phyloP scores from a whole-genome alignment of 2,329 filamentous ascomycete genomes.

The Exophiala phaeomuriformis region DNA sequence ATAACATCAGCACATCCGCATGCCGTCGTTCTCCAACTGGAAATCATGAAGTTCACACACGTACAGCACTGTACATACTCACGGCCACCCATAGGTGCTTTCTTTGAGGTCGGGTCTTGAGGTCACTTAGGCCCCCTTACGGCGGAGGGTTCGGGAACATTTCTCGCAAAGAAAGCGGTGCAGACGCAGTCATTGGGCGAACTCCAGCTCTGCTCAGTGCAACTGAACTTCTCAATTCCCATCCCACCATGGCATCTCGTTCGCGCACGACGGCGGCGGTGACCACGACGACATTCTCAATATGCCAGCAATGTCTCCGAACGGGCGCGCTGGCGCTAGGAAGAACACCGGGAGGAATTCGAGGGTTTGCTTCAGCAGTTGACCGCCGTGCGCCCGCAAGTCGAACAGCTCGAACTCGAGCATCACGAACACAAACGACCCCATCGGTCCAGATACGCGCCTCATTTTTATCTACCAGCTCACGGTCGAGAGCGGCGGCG shows the following conservation, averaged over 20 bases:
- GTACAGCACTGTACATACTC: no score
- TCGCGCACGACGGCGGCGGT: no score
- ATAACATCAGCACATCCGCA: no score
- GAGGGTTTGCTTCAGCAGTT: no score
- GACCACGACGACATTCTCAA: conserved; percentile 43
- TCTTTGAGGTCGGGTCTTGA: no score
- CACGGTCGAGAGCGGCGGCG: background rate
- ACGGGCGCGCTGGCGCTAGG: background rate
- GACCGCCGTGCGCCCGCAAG: no score
- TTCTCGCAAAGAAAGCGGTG: background rate
- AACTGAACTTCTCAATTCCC: background rate
- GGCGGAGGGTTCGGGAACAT: background rate
- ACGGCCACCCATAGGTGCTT: no score
- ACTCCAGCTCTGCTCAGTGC: background rate
- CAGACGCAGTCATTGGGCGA: background rate
- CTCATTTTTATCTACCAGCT: conserved; percentile 10
- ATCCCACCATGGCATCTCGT: conserved; percentile 29
- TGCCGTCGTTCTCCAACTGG: no score
- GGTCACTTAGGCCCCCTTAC: no score
- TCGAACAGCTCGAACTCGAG: background rate
- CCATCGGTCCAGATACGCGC: background rate
- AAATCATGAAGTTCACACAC: no score
- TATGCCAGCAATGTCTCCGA: conserved; percentile 38
- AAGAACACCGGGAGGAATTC: no score
- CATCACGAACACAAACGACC: background rate